Base-by-base conservation (phyloP, 2,329 filamentous ascomycete genomes). In the Ophiostoma ulmi region DNA sequence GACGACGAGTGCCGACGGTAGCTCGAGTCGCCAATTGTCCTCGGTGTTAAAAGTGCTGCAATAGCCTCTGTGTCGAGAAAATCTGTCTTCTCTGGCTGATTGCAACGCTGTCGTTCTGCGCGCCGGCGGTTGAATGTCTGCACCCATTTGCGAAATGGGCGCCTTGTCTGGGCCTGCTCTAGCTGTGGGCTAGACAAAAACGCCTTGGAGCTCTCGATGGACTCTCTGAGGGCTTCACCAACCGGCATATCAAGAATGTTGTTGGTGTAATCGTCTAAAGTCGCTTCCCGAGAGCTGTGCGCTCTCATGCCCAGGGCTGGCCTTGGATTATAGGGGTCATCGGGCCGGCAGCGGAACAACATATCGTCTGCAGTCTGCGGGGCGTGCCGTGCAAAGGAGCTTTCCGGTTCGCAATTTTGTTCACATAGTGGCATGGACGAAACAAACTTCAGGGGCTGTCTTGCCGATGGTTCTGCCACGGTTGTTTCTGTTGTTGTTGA, bases 61-160 rank as follows among this genome's bases (percentile, higher is more conserved):
- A 14, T 22, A 5, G 20, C 11, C 5, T 41, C 63, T 11, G 35
- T 14, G 4, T 65, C 63, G 20, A 36, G 13, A 36, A 36, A 5
- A 22, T 65, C 36, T 4, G 8, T 1, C 17, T 48, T 20, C 17
- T 48, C 44, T 8, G n/a, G 63, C 20, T 65, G 63, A 10, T 26
- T 39, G 8, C 4, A 22, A 4, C 36, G 20, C 13, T 22, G 63
- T 17, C 63, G 63, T 44, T 70, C 81, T 66, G 76, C 77, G 71
- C 83, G 86, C 75, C 86, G 86, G 73, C 84, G 86, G 72, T 90
- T 87, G 26, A 94, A 80, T 5, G 86, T 90, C 73, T 83, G 90
- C 79, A 94, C 87, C 91, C 91, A 94, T 77, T 86, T 89, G 65
- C 87, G 85, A 75, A 94, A 93, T 2, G 89, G 87, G 8, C 76